Percentiles rank a stretch among this genome's conserved stretches.
Evolutionary conservation across 2,329 filamentous ascomycete genomes (phyloP).

Genomic region (Zymoseptoria tritici): DNA sequence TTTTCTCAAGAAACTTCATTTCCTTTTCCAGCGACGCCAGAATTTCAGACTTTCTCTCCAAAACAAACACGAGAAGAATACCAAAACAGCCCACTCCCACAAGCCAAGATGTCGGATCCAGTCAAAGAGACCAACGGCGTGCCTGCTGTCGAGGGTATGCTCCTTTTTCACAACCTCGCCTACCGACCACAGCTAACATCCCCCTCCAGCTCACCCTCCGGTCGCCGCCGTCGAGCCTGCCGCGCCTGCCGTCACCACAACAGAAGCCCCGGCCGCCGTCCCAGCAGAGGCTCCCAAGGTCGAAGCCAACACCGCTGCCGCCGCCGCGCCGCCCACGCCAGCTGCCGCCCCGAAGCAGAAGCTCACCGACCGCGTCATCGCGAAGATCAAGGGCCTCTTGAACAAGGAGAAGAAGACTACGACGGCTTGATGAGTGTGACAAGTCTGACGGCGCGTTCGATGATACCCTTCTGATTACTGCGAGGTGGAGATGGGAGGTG

Average conservation of each 20-base stretch:
- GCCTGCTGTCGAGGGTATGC: background rate
- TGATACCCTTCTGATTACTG: background rate
- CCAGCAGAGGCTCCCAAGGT: background rate
- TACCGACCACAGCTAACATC: background rate
- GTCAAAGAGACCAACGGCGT: background rate
- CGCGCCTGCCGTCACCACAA: background rate
- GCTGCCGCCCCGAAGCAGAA: slow-evolving; percentile 4
- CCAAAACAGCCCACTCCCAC: background rate
- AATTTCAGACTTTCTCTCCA: background rate
- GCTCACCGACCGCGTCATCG: background rate
- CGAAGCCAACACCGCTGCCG: background rate
- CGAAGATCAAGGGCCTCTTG: background rate
- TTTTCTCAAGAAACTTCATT: background rate
- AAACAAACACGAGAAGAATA: background rate
- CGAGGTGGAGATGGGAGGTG: background rate
- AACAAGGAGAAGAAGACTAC: slow-evolving; percentile 7
- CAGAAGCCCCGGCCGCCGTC: background rate
- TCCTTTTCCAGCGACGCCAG: background rate
- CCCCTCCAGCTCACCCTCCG: background rate
- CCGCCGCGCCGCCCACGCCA: background rate
- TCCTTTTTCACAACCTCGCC: background rate
- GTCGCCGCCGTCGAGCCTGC: background rate
- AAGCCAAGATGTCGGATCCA: background rate
- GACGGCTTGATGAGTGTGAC: background rate
- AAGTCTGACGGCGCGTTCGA: background rate